phyloP scores from a whole-genome alignment of 2,329 filamentous ascomycete genomes.

The Geosmithia flava region DNA sequence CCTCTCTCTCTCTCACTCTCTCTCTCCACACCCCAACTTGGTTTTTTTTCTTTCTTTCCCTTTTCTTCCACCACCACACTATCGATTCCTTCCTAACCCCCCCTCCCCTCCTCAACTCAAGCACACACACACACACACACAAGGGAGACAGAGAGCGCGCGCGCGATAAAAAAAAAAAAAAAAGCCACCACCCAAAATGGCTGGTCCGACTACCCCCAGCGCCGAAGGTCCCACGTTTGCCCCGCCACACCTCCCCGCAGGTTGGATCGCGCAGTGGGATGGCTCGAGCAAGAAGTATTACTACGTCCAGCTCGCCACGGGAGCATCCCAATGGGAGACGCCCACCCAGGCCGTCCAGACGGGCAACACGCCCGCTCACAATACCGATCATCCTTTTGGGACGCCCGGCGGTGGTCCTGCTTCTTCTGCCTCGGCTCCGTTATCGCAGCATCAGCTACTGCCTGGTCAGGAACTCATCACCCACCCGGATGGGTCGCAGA shows the following conservation, averaged over 20 bases:
- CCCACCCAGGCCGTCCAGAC: constrained; percentile 52
- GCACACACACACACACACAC: not conserved
- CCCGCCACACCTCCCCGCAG: constrained; percentile 48
- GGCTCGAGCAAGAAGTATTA: constrained; percentile 53
- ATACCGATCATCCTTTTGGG: constrained; percentile 50
- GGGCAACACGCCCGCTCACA: constrained; percentile 44
- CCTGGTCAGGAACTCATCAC: constrained; percentile 38
- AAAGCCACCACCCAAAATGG: constrained; percentile 24
- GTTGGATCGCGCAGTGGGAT: constrained; percentile 63
- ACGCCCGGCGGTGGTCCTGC: constrained; percentile 29
- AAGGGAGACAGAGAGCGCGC: too few relatives aligned
- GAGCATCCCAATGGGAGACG: constrained; percentile 62
- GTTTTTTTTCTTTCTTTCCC: not conserved
- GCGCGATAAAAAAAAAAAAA: too few relatives aligned
- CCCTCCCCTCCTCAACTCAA: too few relatives aligned
- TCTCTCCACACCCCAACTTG: not conserved
- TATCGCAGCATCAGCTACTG: too few relatives aligned
- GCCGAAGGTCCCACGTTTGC: constrained; percentile 46
- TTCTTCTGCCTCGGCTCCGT: constrained; percentile 20
- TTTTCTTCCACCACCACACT: not conserved
- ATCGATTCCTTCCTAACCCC: not conserved
- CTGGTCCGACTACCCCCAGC: constrained; percentile 44
- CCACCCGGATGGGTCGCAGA: constrained; percentile 50
- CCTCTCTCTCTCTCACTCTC: not conserved
- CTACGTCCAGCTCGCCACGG: constrained; percentile 61